Conservation (phyloP, 805 yeast genomes). For the Saccharomycodes ludwigii region DNA sequence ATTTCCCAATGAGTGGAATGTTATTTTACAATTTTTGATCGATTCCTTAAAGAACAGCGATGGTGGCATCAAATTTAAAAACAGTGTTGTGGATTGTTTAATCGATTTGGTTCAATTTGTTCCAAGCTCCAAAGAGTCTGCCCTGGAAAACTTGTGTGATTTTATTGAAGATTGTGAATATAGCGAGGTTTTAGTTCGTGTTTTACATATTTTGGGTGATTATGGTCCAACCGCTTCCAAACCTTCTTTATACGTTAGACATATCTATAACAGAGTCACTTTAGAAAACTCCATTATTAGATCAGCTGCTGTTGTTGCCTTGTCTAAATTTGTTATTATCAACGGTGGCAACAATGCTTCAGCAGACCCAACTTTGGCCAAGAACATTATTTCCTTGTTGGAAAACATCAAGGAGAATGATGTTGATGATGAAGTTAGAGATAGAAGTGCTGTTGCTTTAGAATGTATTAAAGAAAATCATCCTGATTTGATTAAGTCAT, state of each 20-base stretch:
- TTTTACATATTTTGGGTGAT: slow-evolving; percentile 81
- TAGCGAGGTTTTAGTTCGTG: slow-evolving; percentile 86
- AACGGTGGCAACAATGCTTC: no score
- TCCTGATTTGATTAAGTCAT: slow-evolving; percentile 24
- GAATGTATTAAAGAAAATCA: slow-evolving; percentile 35
- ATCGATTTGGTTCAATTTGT: slow-evolving; percentile 82
- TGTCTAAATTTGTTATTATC: slow-evolving; percentile 82
- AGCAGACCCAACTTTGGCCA: slow-evolving; percentile 49
- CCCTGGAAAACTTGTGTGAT: slow-evolving; percentile 84
- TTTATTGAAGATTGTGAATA: slow-evolving; percentile 97
- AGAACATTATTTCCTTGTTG: slow-evolving; percentile 63
- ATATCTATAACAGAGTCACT: slow-evolving; percentile 92
- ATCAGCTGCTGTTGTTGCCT: slow-evolving; percentile 88
- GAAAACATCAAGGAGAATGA: slow-evolving; percentile 69
- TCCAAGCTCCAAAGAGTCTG: slow-evolving; percentile 71
- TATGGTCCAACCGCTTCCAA: slow-evolving; percentile 83
- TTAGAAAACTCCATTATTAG: slow-evolving; percentile 91
- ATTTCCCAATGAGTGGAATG: slow-evolving; percentile 82
- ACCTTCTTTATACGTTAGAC: slow-evolving; percentile 87
- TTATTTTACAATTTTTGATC: slow-evolving; percentile 70
- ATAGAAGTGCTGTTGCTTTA: slow-evolving; percentile 83
- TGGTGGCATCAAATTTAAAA: slow-evolving; percentile 78
- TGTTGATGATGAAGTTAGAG: slow-evolving; percentile 94
- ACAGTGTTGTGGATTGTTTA: slow-evolving; percentile 81
- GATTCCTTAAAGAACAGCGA: slow-evolving; percentile 74